Base-by-base conservation (phyloP, 2,329 filamentous ascomycete genomes). In the Pleurostoma richardsiae region DNA sequence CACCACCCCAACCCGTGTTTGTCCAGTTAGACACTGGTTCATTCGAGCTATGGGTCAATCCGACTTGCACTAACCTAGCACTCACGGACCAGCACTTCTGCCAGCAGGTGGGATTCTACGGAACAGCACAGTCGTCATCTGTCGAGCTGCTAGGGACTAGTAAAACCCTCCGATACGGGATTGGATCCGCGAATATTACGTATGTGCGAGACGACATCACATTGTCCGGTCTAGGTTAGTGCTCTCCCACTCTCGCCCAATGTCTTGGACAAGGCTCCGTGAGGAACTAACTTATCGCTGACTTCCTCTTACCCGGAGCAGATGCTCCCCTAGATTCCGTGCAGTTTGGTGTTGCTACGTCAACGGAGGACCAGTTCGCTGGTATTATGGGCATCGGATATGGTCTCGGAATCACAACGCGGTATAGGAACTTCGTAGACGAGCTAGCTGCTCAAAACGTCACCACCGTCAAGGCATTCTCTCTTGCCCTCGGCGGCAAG, bases 361-460 rank as follows among this genome's bases (percentile, higher is more conserved):
- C 59, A 10, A 71, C 69, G 5, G 50, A 61, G 10, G 69, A 77
- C 49, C 69, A 76, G 51, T 76, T 74, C 48, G 67, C 74, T 0
- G 76, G 76, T 36, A 88, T 94, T 41, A 65, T 95, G 26, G 89
- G 89, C 27, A 84, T 94, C 47, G 88, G 88, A 28, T 88, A 88
- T 60, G 72, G 80, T 3, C 42, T 65, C 10, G 72, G 70, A 33
- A 53, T 69, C 44, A 76, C 71, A 29, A 73, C 69, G 3, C 56
- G 52, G 6, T 79, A 80, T 56, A 67, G 61, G 50, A 79, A 76
- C 58, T 71, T 80, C 47, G 55, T 80, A 52, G 76, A 79, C 59
- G 65, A 76, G 56, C 64, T 80, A 39, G 60, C 57, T 10, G 54
- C 66, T 3, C 75, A 78, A 50, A 77, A 76, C 27, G 56, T 78